Percentiles rank a stretch among this genome's conserved stretches.
Conservation (phyloP, 495 filamentous ascomycete genomes). For the Hypoxylon rickii region DNA sequence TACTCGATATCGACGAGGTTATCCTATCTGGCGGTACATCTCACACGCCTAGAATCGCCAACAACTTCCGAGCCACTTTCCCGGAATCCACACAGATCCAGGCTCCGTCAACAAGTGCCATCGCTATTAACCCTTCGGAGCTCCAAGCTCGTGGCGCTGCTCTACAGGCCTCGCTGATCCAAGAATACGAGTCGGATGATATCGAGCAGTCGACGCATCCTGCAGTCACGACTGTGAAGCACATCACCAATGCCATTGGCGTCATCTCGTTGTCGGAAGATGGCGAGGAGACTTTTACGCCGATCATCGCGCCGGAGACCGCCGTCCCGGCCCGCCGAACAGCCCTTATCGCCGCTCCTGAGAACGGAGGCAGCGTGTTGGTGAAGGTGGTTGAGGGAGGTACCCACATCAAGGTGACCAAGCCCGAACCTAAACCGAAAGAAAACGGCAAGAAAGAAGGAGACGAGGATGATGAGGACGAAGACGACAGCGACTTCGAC, state of each 20-base stretch:
- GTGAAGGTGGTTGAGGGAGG: slow-evolving; percentile 84
- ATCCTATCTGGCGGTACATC: slow-evolving; percentile 91
- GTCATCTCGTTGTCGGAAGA: slow-evolving; percentile 72
- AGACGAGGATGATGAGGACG: slow-evolving; percentile 63
- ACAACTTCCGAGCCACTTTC: slow-evolving; percentile 76
- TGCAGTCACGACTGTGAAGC: slow-evolving; percentile 89
- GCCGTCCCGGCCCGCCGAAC: slow-evolving; percentile 86
- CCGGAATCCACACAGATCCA: slow-evolving; percentile 76
- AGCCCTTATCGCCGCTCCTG: slow-evolving; percentile 72
- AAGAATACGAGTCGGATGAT: slow-evolving; percentile 89
- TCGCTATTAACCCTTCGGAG: slow-evolving; percentile 91
- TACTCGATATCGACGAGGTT: slow-evolving; percentile 92
- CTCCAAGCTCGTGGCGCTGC: slow-evolving; percentile 87
- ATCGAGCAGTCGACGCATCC: slow-evolving; percentile 96
- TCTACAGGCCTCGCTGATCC: slow-evolving; percentile 89
- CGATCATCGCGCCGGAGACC: slow-evolving; percentile 81
- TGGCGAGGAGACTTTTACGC: slow-evolving; percentile 68
- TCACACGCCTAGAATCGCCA: slow-evolving; percentile 91
- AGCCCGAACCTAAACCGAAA: slow-evolving; percentile 77
- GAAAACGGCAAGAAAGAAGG: slow-evolving; percentile 61
- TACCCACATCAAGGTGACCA: slow-evolving; percentile 87
- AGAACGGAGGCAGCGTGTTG: slow-evolving; percentile 82
- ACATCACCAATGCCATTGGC: slow-evolving; percentile 86
- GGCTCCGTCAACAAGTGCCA: slow-evolving; percentile 74
- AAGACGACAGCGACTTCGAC: slow-evolving; percentile 69